Evolutionary conservation across 192 early-diverging fungal species (phyloP), one percentile per base, ranked within the genome.

Genomic region (Podila epicladia): DNA sequence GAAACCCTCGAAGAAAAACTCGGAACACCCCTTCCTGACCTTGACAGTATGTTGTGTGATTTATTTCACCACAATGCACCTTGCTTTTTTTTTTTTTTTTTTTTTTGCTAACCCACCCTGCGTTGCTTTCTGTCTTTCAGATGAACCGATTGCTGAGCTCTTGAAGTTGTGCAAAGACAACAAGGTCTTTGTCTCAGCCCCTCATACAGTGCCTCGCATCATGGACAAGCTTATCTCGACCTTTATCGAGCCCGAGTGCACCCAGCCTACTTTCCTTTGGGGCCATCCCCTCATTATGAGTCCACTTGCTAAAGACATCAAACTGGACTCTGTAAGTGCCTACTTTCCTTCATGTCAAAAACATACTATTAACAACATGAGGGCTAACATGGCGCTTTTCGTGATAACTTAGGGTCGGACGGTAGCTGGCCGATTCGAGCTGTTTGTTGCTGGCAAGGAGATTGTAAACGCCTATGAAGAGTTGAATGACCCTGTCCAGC

Each of bases 401-500:
- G 24, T 2, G 59, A 9, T 61, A 9, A 17, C 0, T 37, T 66
- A 82, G 65, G 80, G 80, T 50, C 77, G 82, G 37, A 63, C 55
- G 9, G 84, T 89, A 12, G 84, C 93, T 2, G 91, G 87, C 8
- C 86, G 95, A 17, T 95, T 95, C 65, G 95, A 97, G 80, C 83
- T 96, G 35, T 95, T 95, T 87, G 88, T 95, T 57, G 89, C 83
- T 4, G 86, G 86, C 38, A 91, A 90, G 53, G 96, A 97, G 73
- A 83, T 94, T 49, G 90, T 93, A 32, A 97, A 97, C 72, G 93
- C 94, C 0, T 97, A 97, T 72, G 93, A 91, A 75, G 96, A 97
- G 74, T 88, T 97, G 75, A 97, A 97, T 68, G 93, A 96, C 65
- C 96, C 96, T 8, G 57, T 82, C 15, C 91, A 94, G 58, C 96